These are phyloP conservation scores for Backusella circina DNA, from an alignment of 192 early-diverging fungal species.

Conservation along the genomic window DNA sequence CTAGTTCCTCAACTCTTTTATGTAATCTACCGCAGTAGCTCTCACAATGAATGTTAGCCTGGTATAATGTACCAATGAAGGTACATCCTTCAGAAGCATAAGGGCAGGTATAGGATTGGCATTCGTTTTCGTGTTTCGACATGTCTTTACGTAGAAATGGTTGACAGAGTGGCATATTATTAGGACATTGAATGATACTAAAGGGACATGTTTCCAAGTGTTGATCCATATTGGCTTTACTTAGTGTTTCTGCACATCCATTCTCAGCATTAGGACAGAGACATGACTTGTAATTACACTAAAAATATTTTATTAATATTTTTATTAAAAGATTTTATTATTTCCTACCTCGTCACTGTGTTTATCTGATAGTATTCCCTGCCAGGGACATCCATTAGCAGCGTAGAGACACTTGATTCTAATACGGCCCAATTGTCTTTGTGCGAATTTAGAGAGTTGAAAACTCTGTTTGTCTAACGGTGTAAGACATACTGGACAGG, in stretches of 20 bases:
- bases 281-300: slow-evolving; percentile 21
- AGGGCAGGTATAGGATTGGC: slow-evolving; percentile 28
- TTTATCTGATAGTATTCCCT: slow-evolving; percentile 20
- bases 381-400: slow-evolving; percentile 23
- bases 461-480: slow-evolving; percentile 2
- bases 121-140: slow-evolving; percentile 20
- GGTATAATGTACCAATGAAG: slow-evolving; percentile 23
- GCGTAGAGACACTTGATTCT: slow-evolving; percentile 17
- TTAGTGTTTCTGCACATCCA: slow-evolving; percentile 25
- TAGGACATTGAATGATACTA: slow-evolving; percentile 24
- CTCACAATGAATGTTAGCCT: slow-evolving; percentile 18
- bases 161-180: slow-evolving; percentile 13
- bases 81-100: slow-evolving; percentile 27
- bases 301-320: background rate
- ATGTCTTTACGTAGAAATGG: slow-evolving; percentile 24
- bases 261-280: slow-evolving; percentile 24
- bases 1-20: slow-evolving; percentile 18
- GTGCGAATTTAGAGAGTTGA: slow-evolving; percentile 34
- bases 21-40: slow-evolving; percentile 31
- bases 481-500: slow-evolving; percentile 18
- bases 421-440: slow-evolving; percentile 26
- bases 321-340: too few species aligned
- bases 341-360: slow-evolving; percentile 11
- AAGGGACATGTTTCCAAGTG: slow-evolving; percentile 20
- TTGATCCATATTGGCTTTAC: background rate